Conservation (phyloP, 2,329 filamentous ascomycete genomes). For the Diaporthe capsici region DNA sequence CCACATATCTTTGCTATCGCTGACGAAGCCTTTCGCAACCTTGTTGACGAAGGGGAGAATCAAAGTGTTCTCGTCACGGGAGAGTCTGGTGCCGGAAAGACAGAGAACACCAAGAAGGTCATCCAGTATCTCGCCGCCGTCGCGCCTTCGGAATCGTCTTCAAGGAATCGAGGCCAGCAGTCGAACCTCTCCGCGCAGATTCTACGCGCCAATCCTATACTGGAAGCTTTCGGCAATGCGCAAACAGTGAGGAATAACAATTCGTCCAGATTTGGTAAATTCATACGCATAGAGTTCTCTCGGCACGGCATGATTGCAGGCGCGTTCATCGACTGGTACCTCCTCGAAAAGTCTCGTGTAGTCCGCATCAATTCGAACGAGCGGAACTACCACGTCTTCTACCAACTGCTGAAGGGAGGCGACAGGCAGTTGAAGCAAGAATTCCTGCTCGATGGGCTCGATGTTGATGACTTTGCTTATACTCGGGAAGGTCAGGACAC, state of each 20-base stretch:
- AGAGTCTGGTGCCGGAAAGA: constrained; percentile 98
- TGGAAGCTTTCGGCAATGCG: constrained; percentile 98
- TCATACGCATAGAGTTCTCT: constrained; percentile 96
- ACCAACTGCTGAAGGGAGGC: constrained; percentile 91
- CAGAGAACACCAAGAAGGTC: constrained; percentile 99
- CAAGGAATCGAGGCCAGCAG: constrained; percentile 73
- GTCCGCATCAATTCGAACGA: constrained; percentile 90
- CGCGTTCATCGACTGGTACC: constrained; percentile 98
- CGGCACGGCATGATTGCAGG: constrained; percentile 91
- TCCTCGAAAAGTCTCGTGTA: constrained; percentile 97
- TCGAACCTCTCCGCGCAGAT: constrained; percentile 97
- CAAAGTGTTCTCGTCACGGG: constrained; percentile 98
- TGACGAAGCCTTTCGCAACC: constrained; percentile 94
- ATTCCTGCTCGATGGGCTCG: constrained; percentile 81
- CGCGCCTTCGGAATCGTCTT: constrained; percentile 83
- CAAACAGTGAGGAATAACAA: constrained; percentile 99
- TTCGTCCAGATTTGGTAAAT: constrained; percentile 98
- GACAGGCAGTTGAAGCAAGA: constrained; percentile 80
- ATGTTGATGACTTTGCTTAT: constrained; percentile 91
- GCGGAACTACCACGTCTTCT: constrained; percentile 97
- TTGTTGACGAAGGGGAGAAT: constrained; percentile 95
- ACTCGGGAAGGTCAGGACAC: constrained; percentile 92
- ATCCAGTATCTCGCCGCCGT: constrained; percentile 98
- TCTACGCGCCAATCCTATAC: constrained; percentile 92
- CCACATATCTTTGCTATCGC: constrained; percentile 99